Conservation (phyloP, 805 yeast genomes). For the Sugiyamaella valdiviana region DNA sequence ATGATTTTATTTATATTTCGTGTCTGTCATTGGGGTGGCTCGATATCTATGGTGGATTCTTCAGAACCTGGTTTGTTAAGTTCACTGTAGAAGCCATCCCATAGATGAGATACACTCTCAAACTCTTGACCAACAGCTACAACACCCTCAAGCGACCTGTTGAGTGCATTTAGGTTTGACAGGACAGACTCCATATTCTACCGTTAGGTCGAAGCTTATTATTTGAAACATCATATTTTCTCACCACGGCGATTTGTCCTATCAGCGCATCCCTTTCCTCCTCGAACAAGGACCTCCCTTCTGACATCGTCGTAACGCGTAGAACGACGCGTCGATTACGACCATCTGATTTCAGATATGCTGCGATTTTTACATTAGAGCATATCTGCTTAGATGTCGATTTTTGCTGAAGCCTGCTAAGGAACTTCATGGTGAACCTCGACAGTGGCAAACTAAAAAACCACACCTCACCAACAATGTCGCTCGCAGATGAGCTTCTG, state of each 20-base stretch:
- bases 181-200: conserved; percentile 55
- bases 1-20: too few relatives aligned
- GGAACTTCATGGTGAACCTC: too few relatives aligned
- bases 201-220: neutral
- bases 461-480: too few relatives aligned
- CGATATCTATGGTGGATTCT: too few relatives aligned
- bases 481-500: conserved; percentile 36
- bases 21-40: too few relatives aligned
- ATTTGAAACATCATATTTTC: conserved; percentile 5
- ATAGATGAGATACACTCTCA: conserved; percentile 60
- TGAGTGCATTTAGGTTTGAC: conserved; percentile 56
- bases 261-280: conserved; percentile 53
- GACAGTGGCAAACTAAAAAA: too few relatives aligned
- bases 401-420: too few relatives aligned
- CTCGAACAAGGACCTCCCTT: conserved; percentile 41
- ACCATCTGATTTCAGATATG: too few relatives aligned
- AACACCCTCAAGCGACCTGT: conserved; percentile 59
- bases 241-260: conserved; percentile 45
- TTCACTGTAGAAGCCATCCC: conserved; percentile 53
- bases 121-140: conserved; percentile 73
- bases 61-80: neutral
- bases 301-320: neutral
- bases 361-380: too few relatives aligned
- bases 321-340: neutral
- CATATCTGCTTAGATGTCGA: too few relatives aligned